Conservation (phyloP, 768 basidiomycete genomes). For the Piloderma croceum region DNA sequence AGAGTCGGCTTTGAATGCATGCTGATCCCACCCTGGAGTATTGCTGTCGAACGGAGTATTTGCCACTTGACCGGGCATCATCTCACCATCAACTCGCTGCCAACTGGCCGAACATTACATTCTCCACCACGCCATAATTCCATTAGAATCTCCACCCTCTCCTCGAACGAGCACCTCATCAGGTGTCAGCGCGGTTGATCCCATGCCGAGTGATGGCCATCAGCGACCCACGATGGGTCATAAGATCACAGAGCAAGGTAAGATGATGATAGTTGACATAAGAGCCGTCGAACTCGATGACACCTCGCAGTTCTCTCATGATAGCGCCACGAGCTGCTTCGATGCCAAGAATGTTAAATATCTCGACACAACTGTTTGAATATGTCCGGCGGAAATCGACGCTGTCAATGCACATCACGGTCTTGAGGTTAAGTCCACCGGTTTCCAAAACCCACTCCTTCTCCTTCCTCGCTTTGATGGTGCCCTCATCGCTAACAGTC, state of each 20-base stretch:
- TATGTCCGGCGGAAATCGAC: slow-evolving; percentile 92
- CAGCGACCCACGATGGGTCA: slow-evolving; percentile 91
- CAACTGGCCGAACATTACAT: slow-evolving; percentile 98
- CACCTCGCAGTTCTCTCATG: slow-evolving; percentile 87
- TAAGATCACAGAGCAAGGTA: slow-evolving; percentile 92
- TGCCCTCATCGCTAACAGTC: slow-evolving; percentile 56
- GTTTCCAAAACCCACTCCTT: slow-evolving; percentile 98
- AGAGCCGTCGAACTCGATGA: slow-evolving; percentile 99
- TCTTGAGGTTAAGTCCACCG: slow-evolving; percentile 92
- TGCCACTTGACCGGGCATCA: slow-evolving; percentile 86
- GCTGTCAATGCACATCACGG: slow-evolving; percentile 91
- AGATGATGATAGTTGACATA: slow-evolving; percentile 99
- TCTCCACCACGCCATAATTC: slow-evolving; percentile 98
- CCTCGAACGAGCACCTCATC: slow-evolving; percentile 98
- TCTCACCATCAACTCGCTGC: slow-evolving; percentile 86
- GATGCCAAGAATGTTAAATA: slow-evolving; percentile 92
- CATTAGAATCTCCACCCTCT: slow-evolving; percentile 98
- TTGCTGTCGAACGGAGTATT: slow-evolving; percentile 97
- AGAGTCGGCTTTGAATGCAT: slow-evolving; percentile 72
- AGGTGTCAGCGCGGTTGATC: slow-evolving; percentile 98
- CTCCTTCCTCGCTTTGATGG: slow-evolving; percentile 54
- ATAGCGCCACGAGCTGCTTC: slow-evolving; percentile 94
- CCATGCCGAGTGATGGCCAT: slow-evolving; percentile 99
- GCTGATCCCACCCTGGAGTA: slow-evolving; percentile 79
- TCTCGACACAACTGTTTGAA: slow-evolving; percentile 95